A percentile compares a stretch with the other conserved stretches of the same genome.
Evolutionary conservation across 345 rosid species (phyloP).

Genomic region (Sonneratia alba): DNA sequence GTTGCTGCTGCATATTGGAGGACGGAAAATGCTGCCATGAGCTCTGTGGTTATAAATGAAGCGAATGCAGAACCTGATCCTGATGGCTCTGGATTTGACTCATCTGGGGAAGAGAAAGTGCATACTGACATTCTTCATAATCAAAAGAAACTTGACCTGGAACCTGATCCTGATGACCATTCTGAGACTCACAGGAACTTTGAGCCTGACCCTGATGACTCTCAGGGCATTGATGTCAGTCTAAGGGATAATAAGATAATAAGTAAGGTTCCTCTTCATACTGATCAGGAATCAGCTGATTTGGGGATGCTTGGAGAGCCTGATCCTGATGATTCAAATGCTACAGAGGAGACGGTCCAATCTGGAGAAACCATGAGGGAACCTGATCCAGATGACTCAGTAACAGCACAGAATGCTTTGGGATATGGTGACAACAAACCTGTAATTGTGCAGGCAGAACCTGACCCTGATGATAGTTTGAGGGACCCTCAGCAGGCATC

Average conservation of each 20-base stretch:
- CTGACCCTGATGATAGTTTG: slow-evolving; percentile 25
- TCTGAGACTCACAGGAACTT: slow-evolving; percentile 17
- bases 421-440: slow-evolving; percentile 7
- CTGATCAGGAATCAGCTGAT: slow-evolving; percentile 7
- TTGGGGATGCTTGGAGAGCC: slow-evolving; percentile 15
- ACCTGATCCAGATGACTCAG: slow-evolving; percentile 56
- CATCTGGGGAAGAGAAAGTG: not conserved
- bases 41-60: slow-evolving; percentile 21
- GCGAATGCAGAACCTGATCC: slow-evolving; percentile 47
- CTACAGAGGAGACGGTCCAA: slow-evolving; percentile 8
- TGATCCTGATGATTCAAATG: slow-evolving; percentile 31
- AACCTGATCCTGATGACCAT: slow-evolving; percentile 15
- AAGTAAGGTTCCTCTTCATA: not conserved
- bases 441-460: slow-evolving; percentile 17
- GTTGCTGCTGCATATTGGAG: slow-evolving; percentile 85
- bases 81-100: slow-evolving; percentile 32
- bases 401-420: slow-evolving; percentile 10
- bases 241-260: slow-evolving; percentile 13
- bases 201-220: slow-evolving; percentile 44
- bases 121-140: not conserved
- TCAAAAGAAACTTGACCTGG: slow-evolving; percentile 7
- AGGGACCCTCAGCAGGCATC: slow-evolving; percentile 21
- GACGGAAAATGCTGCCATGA: slow-evolving; percentile 23
- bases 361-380: slow-evolving; percentile 23
- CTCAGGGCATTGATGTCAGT: slow-evolving; percentile 5